Conservation (phyloP, 805 yeast genomes). For the Lipomyces japonicus region DNA sequence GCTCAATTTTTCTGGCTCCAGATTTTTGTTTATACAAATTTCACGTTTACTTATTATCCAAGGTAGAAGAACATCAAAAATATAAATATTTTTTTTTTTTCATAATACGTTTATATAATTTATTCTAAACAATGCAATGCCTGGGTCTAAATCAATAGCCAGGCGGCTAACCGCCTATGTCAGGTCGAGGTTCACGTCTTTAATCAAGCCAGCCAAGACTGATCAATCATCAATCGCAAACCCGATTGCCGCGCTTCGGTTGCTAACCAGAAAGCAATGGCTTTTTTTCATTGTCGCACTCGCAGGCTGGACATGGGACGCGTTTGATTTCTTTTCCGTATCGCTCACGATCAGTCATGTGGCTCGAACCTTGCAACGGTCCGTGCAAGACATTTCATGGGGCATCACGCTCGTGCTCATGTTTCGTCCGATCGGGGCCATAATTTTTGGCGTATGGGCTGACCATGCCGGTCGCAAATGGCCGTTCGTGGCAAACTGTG, state of each 20-base stretch:
- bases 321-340: conserved; percentile 66
- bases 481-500: conserved; percentile 55
- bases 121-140: too few relatives aligned
- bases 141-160: too few relatives aligned
- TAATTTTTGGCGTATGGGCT: conserved; percentile 58
- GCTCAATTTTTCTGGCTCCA: too few relatives aligned
- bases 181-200: too few relatives aligned
- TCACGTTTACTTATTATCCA: too few relatives aligned
- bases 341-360: conserved; percentile 52
- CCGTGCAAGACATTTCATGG: conserved; percentile 58
- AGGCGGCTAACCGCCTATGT: too few relatives aligned
- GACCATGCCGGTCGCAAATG: conserved; percentile 67
- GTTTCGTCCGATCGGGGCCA: conserved; percentile 69
- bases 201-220: too few relatives aligned
- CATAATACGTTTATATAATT: too few relatives aligned
- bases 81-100: too few relatives aligned
- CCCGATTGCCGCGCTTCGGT: conserved; percentile 57
- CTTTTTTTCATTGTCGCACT: conserved; percentile 57
- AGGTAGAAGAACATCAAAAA: too few relatives aligned
- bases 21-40: too few relatives aligned
- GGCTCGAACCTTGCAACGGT: conserved; percentile 46
- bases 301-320: conserved; percentile 67
- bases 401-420: conserved; percentile 68
- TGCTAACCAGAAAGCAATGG: conserved; percentile 56
- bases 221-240: conserved; percentile 44